phyloP scores from a whole-genome alignment of 192 early-diverging fungal genomes.

The Rhizophagus sp. region DNA sequence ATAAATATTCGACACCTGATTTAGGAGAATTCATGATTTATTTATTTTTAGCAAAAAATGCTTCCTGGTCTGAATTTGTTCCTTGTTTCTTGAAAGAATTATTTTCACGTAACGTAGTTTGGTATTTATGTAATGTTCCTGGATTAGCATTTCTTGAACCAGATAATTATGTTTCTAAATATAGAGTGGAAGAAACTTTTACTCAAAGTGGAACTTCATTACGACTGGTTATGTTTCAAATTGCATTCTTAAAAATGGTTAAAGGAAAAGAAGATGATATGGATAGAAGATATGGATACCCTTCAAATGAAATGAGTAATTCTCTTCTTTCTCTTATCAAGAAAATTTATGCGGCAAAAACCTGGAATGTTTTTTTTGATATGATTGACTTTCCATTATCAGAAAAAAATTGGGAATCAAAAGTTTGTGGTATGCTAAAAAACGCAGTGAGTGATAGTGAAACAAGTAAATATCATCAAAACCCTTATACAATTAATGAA shows the following conservation, averaged over 20 bases:
- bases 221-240: slow-evolving; percentile 16
- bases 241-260: neutral
- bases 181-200: slow-evolving; percentile 3
- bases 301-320: slow-evolving; percentile 13
- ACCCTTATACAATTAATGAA: slow-evolving; percentile 4
- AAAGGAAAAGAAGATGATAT: neutral
- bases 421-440: neutral
- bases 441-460: slow-evolving; percentile 2
- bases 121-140: neutral
- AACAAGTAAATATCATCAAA: slow-evolving; percentile 2
- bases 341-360: neutral
- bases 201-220: slow-evolving; percentile 8
- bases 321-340: slow-evolving; percentile 12
- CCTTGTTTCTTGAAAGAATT: slow-evolving; percentile 6
- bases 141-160: neutral
- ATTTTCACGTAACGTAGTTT: slow-evolving; percentile 7
- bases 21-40: slow-evolving; percentile 11
- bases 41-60: neutral
- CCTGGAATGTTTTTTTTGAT: slow-evolving; percentile 5
- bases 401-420: neutral
- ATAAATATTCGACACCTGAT: neutral
- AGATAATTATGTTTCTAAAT: neutral
- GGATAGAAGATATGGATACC: slow-evolving; percentile 6
- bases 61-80: neutral
- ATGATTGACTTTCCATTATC: neutral